Evolutionary conservation across 176 grass and related monocot genomes (phyloP), one percentile per base, ranked within the genome.

Genomic region (Thinopyrum elongatum): DNA sequence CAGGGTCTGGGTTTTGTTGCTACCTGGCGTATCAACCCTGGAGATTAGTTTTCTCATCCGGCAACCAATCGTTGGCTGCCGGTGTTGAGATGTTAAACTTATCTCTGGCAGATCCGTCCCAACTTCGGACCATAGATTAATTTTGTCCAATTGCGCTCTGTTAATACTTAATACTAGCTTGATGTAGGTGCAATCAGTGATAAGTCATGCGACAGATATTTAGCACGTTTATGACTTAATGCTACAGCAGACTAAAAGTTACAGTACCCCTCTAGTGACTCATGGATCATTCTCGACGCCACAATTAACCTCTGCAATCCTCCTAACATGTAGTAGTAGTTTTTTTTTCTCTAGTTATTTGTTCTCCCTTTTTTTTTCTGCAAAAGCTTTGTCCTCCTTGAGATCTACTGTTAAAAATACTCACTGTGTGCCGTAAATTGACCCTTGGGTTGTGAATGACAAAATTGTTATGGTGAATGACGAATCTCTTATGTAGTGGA

Each of bases 31-130:
- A 57, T 79, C 79, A 74, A 67, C 19, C 17, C 30, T 61, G 65
- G 68, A 53, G 78, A 55, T 47, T 65, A 70, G n/a, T 83, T 62
- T 22, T 82, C 59, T 77, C 62, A 63, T 22, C n/a, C 38, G 19
- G 35, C 57, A 38, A 26, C 3, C 66, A 65, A 57, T 82, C 78
- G 60, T 28, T 77, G 30, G 2, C 15, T 62, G 11, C 29, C 19
- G 72, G 86, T 65, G 79, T 65, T 67, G 68, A 78, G 12, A 23
- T 63, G 49, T 81, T 51, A 59, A 30, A 75, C 4, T 80, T 47
- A 85, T 75, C 42, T 21, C 23, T 49, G 11, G 5, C 39, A 42
- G 65, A 88, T 51, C 25, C 2, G 53, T 22, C 11, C 36, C 76
- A 38, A 42, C 71, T 26, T 84, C 11, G 19, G 17, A 22, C 33